Evolutionary conservation across 768 basidiomycete species (phyloP).

Genomic region (Gloeostereum incarnatum): DNA sequence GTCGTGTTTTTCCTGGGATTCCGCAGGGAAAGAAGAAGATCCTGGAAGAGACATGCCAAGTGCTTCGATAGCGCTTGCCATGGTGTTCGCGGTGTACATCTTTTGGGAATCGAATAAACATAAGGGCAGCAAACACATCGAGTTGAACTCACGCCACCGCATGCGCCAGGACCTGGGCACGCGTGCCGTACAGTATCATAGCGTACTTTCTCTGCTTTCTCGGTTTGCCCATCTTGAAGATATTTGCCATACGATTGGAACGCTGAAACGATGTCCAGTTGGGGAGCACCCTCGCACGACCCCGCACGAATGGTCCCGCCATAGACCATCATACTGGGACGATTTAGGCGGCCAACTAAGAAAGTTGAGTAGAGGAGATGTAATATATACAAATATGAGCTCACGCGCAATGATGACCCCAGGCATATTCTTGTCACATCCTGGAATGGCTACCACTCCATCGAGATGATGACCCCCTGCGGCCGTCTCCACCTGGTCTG

Average conservation of each 20-base stretch:
- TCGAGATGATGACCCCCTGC: slow-evolving; percentile 97
- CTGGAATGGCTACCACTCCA: slow-evolving; percentile 94
- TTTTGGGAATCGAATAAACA: slow-evolving; percentile 17
- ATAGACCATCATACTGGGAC: slow-evolving; percentile 96
- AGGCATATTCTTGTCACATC: slow-evolving; percentile 99
- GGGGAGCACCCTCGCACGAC: slow-evolving; percentile 79
- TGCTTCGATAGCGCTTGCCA: slow-evolving; percentile 93
- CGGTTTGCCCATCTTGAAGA: slow-evolving; percentile 80
- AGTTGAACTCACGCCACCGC: slow-evolving; percentile 74
- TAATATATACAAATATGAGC: slow-evolving; percentile 19
- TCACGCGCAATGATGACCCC: slow-evolving; percentile 93
- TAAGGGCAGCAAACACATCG: slow-evolving; percentile 1
- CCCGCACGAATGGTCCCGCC: slow-evolving; percentile 94
- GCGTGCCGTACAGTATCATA: slow-evolving; percentile 86
- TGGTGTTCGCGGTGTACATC: slow-evolving; percentile 99
- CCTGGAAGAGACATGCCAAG: slow-evolving; percentile 95
- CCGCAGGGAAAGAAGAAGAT: slow-evolving; percentile 95
- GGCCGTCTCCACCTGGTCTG: slow-evolving; percentile 93
- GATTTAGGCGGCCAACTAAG: slow-evolving; percentile 86
- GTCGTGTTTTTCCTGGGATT: slow-evolving; percentile 77
- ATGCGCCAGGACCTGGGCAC: slow-evolving; percentile 96
- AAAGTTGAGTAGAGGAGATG: slow-evolving; percentile 1
- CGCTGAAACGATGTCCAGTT: slow-evolving; percentile 92
- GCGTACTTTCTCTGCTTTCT: slow-evolving; percentile 73
- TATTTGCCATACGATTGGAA: slow-evolving; percentile 98